Base-by-base conservation (phyloP, 169 alveolate genomes). In the Plasmodium gaboni region DNA sequence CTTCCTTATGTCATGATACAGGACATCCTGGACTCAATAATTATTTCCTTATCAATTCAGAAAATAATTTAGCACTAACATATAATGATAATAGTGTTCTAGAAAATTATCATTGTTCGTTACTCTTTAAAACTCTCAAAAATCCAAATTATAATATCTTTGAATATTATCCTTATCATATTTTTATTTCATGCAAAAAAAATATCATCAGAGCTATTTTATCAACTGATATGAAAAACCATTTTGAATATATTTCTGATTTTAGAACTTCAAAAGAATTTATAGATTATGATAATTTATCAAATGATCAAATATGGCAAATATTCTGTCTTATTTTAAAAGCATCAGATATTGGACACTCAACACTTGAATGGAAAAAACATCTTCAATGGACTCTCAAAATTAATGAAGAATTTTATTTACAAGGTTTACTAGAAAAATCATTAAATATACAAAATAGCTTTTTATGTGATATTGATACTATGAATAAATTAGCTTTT, bases 261-360 rank as follows among this genome's bases (percentile, higher is more conserved):
- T 97, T 96, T 92, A 87, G 97, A 70, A 88, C 93, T 61, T 68
- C 93, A 19, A 89, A 67, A 24, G 89, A 78, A 19, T 78, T 78
- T 65, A 78, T 78, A 53, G 95, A 93, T 38, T 93, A 73, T 73
- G 78, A 80, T n/a, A 65, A 85, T 38, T 67, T 87, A 17, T 87
- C 92, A 53, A 87, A 87, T n/a, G 97, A 96, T 44, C 98, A 97
- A 87, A 88, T 93, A 48, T 57, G 74, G 83, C 95, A 95, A 88
- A 92, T 96, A 19, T 74, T 95, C 59, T 96, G 94, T 46, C 94
- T 96, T 28, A 94, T 96, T 53, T 74, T 97, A 57, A 97, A 97
- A 71, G 94, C 97, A 5, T 98, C 98, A 8, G 99, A 97, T 87
- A 94, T 97, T 44, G 99, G 98, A 4, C 99, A 97, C 92, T 91